phyloP scores from a whole-genome alignment of 306 rosid species.

The Alnus rubra region DNA sequence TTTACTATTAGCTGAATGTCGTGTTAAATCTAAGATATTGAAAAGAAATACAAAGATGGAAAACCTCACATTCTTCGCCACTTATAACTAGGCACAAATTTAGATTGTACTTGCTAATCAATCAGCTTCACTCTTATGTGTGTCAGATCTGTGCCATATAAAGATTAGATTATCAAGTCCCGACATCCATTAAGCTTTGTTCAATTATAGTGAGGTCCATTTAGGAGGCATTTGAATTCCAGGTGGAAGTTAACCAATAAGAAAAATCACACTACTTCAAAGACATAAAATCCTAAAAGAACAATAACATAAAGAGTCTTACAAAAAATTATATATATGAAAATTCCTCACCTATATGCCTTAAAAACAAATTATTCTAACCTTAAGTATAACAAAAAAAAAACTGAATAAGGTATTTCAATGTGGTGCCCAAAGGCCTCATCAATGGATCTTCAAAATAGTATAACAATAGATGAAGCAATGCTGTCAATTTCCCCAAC shows the following conservation, averaged over 20 bases:
- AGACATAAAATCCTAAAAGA: background rate
- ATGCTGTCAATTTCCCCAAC: too few species aligned
- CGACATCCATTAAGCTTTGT: background rate
- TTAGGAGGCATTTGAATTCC: background rate
- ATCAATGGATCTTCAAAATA: too few species aligned
- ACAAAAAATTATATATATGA: too few species aligned
- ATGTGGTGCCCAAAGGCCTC: too few species aligned
- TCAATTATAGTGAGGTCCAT: background rate
- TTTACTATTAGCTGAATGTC: background rate
- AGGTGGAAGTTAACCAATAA: background rate
- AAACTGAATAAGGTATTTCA: too few species aligned
- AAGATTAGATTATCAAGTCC: background rate
- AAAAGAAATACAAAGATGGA: background rate
- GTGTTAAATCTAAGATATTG: background rate
- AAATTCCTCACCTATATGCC: too few species aligned
- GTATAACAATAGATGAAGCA: too few species aligned
- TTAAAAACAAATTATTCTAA: too few species aligned
- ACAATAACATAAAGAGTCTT: background rate
- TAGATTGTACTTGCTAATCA: background rate
- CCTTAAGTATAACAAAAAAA: too few species aligned
- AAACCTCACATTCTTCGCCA: background rate
- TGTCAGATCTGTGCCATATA: background rate
- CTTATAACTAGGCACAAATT: background rate
- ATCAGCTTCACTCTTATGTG: background rate
- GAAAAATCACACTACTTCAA: background rate